These are phyloP conservation scores for Debaryomyces prosopidis DNA, from an alignment of 805 yeast species.

Conservation along the genomic window DNA sequence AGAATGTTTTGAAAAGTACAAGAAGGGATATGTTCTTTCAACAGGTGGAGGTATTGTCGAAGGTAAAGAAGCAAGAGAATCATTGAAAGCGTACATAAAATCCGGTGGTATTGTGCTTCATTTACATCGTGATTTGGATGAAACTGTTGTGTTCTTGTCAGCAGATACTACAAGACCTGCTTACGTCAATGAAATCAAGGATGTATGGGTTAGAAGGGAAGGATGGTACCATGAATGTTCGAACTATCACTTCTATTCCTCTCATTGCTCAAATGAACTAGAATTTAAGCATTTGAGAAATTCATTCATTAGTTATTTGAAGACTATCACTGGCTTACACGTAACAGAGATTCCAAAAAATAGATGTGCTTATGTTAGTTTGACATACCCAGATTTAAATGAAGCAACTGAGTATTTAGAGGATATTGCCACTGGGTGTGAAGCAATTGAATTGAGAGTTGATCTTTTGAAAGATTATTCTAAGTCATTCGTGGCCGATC, in stretches of 20 bases:
- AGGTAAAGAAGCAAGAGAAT: slow-evolving; percentile 60
- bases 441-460: slow-evolving; percentile 82
- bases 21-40: slow-evolving; percentile 67
- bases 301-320: slow-evolving; percentile 59
- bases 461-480: slow-evolving; percentile 60
- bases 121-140: slow-evolving; percentile 82
- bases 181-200: slow-evolving; percentile 71
- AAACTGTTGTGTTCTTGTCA: slow-evolving; percentile 72
- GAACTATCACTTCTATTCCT: slow-evolving; percentile 72
- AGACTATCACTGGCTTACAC: slow-evolving; percentile 59
- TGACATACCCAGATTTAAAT: slow-evolving; percentile 65
- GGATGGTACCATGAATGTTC: slow-evolving; percentile 78
- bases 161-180: slow-evolving; percentile 89
- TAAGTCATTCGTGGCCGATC: slow-evolving; percentile 64
- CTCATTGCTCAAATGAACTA: slow-evolving; percentile 57
- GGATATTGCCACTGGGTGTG: slow-evolving; percentile 63
- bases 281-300: slow-evolving; percentile 59
- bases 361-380: slow-evolving; percentile 70
- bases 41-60: slow-evolving; percentile 98
- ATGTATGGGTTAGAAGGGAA: slow-evolving; percentile 85
- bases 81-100: slow-evolving; percentile 54
- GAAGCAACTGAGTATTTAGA: slow-evolving; percentile 47
- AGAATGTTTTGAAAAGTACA: slow-evolving; percentile 42
- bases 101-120: slow-evolving; percentile 83
- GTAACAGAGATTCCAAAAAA: slow-evolving; percentile 38